These are phyloP conservation scores for Vaucheria bursata DNA, from an alignment of 352 stramenopile species.

Conservation along the genomic window DNA sequence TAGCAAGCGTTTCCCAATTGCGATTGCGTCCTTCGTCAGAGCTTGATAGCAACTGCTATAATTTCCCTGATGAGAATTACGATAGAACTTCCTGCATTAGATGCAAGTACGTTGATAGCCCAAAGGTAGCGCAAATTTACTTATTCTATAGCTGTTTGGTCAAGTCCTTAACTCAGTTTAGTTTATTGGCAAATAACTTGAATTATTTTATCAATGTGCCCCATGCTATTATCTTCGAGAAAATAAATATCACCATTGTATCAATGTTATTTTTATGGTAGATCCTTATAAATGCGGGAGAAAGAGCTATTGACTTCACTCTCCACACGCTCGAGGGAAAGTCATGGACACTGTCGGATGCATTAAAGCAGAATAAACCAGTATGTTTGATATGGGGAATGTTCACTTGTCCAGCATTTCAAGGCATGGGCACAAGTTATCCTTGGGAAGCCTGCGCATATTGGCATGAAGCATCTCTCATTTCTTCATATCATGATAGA, in stretches of 20 bases:
- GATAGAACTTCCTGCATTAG: conserved; percentile 6
- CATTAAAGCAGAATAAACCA: conserved; percentile 13
- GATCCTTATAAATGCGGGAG: conserved; percentile 5
- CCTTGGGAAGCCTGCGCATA: conserved; percentile 32
- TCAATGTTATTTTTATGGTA: no score
- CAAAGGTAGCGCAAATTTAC: no score
- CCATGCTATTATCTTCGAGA: no score
- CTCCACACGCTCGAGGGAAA: conserved; percentile 10
- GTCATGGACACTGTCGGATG: conserved; percentile 17
- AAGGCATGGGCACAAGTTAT: conserved; percentile 22
- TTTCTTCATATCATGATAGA: conserved; percentile 15
- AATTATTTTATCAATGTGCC: no score
- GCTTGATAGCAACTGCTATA: conserved; percentile 2
- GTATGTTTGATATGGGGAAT: conserved; percentile 43
- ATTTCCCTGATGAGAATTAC: conserved; percentile 32
- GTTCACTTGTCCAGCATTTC: conserved; percentile 37
- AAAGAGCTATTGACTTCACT: conserved; percentile 35
- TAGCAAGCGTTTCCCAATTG: no score
- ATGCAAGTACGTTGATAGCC: conserved; percentile 11
- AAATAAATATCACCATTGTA: no score
- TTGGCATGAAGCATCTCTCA: conserved; percentile 16
- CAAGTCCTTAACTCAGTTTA: no score
- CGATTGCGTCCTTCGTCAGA: background rate
- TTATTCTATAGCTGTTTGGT: no score
- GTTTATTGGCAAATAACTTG: no score